Evolutionary conservation across 1,139 yeast genomes (phyloP).

Genomic region (Candida gigantensis): DNA sequence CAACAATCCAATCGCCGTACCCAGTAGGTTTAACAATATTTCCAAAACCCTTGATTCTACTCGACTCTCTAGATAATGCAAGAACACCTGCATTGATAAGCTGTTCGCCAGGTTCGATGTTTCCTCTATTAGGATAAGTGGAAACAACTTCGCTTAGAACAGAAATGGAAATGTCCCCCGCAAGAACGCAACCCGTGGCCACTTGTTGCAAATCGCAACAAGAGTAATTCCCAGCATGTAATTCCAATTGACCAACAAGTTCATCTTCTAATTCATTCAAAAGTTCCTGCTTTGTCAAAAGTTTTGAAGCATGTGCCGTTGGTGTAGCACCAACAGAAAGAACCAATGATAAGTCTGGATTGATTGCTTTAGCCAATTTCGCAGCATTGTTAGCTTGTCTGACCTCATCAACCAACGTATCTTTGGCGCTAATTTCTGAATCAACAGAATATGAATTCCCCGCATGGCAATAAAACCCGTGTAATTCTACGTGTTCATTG

Average conservation of each 20-base stretch:
- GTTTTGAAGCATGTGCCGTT: conserved; percentile 65
- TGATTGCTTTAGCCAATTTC: conserved; percentile 30
- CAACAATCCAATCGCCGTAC: conserved; percentile 54
- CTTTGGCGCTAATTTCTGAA: conserved; percentile 48
- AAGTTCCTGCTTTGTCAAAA: conserved; percentile 23
- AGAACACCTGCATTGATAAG: conserved; percentile 74
- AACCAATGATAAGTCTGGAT: conserved; percentile 31
- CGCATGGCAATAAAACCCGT: conserved; percentile 78
- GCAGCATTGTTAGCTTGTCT: conserved; percentile 59
- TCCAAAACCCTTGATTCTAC: conserved; percentile 56
- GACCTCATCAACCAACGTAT: conserved; percentile 54
- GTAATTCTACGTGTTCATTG: conserved; percentile 39
- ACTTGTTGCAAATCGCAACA: conserved; percentile 76
- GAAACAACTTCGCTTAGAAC: conserved; percentile 69
- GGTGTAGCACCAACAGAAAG: conserved; percentile 82
- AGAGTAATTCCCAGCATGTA: conserved; percentile 80
- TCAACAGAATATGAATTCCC: conserved; percentile 69
- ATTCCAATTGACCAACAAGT: conserved; percentile 55
- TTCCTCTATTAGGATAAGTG: conserved; percentile 53
- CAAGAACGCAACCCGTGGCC: conserved; percentile 59
- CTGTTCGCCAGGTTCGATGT: conserved; percentile 54
- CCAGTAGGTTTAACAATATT: conserved; percentile 33
- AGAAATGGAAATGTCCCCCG: conserved; percentile 51
- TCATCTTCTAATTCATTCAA: conserved; percentile 21
- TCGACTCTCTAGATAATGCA: conserved; percentile 64